A percentile compares a stretch with the other conserved stretches of the same genome.
phyloP scores from a whole-genome alignment of 352 stramenopile genomes.

The Globisporangium uncinulatum region DNA sequence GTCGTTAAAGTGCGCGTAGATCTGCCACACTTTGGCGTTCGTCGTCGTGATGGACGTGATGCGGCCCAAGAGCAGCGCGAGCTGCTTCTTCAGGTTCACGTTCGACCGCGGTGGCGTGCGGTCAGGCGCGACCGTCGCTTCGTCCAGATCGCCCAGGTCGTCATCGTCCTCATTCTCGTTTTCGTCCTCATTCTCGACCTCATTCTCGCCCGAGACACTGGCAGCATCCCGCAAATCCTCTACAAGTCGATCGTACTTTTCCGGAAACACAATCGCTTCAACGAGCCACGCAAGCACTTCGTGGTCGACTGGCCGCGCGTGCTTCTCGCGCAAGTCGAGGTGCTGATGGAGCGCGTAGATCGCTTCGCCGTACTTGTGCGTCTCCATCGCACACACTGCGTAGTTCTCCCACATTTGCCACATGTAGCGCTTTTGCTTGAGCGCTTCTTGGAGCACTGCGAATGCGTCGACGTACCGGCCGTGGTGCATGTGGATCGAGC shows the following conservation, averaged over 20 bases:
- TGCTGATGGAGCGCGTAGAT: slow-evolving; percentile 85
- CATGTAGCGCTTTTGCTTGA: slow-evolving; percentile 89
- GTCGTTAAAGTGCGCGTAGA: slow-evolving; percentile 82
- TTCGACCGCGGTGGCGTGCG: slow-evolving; percentile 11
- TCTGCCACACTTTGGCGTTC: slow-evolving; percentile 75
- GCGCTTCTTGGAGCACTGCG: slow-evolving; percentile 73
- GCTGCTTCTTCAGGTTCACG: slow-evolving; percentile 19
- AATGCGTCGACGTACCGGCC: slow-evolving; percentile 75
- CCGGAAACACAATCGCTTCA: slow-evolving; percentile 66
- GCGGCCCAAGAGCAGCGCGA: slow-evolving; percentile 72
- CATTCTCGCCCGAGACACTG: slow-evolving; percentile 9
- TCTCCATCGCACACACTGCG: slow-evolving; percentile 72
- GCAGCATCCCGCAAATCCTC: slow-evolving; percentile 19
- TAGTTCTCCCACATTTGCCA: slow-evolving; percentile 94
- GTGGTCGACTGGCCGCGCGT: slow-evolving; percentile 69
- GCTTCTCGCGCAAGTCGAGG: slow-evolving; percentile 72
- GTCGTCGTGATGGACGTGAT: slow-evolving; percentile 76
- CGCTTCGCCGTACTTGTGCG: slow-evolving; percentile 61
- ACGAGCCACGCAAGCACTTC: slow-evolving; percentile 81
- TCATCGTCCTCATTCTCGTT: slow-evolving; percentile 18
- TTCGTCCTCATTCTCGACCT: slow-evolving; percentile 16
- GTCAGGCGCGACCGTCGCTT: slow-evolving; percentile 35
- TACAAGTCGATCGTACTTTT: slow-evolving; percentile 36
- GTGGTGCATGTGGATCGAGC: slow-evolving; percentile 89
- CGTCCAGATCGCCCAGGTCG: slow-evolving; percentile 46